Base-by-base conservation (phyloP, 2,329 filamentous ascomycete species). In the Xylaria sp. region DNA sequence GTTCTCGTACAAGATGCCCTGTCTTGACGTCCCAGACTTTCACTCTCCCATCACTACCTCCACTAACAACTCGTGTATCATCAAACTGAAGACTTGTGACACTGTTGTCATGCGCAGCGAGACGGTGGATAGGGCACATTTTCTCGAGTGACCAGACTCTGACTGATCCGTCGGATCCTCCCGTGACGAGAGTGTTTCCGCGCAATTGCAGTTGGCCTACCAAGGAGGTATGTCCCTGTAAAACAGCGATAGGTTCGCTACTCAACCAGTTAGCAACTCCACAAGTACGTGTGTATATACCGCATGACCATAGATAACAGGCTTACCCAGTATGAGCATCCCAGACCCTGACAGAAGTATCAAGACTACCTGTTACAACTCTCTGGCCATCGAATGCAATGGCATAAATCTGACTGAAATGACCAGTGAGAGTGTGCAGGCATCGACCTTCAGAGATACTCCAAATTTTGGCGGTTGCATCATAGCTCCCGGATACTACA, bases 351-450 rank as follows among this genome's bases (percentile, higher is more conserved):
- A 99, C 95, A 75, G 95, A 98, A 3, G 96, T 99, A 81, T 99
- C 96, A 70, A 99, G 84, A 80, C 94, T 98, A 60, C 96, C 96
- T 10, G 96, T 99, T 42, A 97, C 95, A 66, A 99, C 94, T 71
- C 94, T 89, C 74, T 91, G 91, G 47, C 96, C 96, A 78, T 99
- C 96, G 81, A 98, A 99, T 1, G 96, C 96, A 78, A 99, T 97
- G 23, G 96, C 96, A 79, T 99, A 99, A 67, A 99, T 99, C 79
- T 99, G 96, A 78, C 95, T 98, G 82, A 98, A 99, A 81, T 99
- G 96, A 0, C 96, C 96, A 53, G 92, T 91, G 47, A 99, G 85
- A 0, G 94, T 98, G 73, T 95, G 91, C 63, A 98, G 84, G 79
- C 96, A 99, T 71, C 93, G 90, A 35, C 96, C 96, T 81, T 98